A percentile compares a stretch with the other conserved stretches of the same genome.
phyloP scores from a whole-genome alignment of 1,139 yeast genomes.

The Hanseniaspora uvarum region DNA sequence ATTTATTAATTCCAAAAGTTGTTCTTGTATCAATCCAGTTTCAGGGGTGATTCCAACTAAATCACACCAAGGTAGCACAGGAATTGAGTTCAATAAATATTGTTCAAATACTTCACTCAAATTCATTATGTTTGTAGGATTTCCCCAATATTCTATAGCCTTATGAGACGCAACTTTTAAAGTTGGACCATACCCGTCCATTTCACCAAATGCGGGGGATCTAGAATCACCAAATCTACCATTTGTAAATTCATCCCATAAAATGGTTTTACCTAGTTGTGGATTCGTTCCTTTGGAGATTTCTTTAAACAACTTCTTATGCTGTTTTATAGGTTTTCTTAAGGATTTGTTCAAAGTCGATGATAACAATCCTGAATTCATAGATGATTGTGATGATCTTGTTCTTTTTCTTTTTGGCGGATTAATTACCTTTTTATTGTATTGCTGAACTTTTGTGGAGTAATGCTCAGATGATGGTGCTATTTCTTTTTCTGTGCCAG shows the following conservation, averaged over 20 bases:
- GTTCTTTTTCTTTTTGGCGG: conserved; percentile 17
- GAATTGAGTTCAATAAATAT: conserved; percentile 65
- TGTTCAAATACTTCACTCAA: conserved; percentile 58
- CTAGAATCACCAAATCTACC: conserved; percentile 97
- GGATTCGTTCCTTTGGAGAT: conserved; percentile 16
- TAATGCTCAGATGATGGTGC: conserved; percentile 13
- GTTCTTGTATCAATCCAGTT: conserved; percentile 86
- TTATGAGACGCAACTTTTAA: conserved; percentile 63
- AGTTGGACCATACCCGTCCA: conserved; percentile 93
- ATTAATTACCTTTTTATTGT: background rate
- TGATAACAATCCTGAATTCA: conserved; percentile 22
- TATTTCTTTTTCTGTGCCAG: conserved; percentile 20
- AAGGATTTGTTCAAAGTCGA: conserved; percentile 19
- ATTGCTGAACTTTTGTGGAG: conserved; percentile 4
- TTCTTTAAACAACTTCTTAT: conserved; percentile 9
- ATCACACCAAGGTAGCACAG: conserved; percentile 86
- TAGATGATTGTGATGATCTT: conserved; percentile 16
- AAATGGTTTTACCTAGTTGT: conserved; percentile 12
- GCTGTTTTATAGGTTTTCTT: conserved; percentile 11
- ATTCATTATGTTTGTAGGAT: conserved; percentile 56
- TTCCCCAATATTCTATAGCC: conserved; percentile 75
- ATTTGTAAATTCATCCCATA: conserved; percentile 97
- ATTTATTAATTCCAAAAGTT: conserved; percentile 60
- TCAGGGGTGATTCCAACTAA: conserved; percentile 66
- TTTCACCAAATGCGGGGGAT: conserved; percentile 95